Base-by-base conservation (phyloP, 306 rosid species). In the Ormosia emarginata region DNA sequence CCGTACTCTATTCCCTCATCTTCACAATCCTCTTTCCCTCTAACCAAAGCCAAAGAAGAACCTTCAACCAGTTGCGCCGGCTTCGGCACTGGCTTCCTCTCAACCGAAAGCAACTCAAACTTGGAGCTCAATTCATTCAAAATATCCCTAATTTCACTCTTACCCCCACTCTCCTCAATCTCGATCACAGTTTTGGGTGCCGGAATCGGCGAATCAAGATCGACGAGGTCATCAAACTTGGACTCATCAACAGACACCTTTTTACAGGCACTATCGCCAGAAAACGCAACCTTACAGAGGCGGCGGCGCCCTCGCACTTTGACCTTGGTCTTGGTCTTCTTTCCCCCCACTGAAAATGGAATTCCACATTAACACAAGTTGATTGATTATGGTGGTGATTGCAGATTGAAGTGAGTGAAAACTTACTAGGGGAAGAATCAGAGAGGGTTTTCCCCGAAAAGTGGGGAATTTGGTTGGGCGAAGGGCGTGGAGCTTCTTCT, bases 281-380 rank as follows among this genome's bases (percentile, higher is more conserved):
- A 50, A 17, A 85, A 39, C 11, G 89, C 87, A 66, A 87, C 82
- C 81, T 93, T 95, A 84, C 97, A 95, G 8, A 95, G 91, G 44
- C 98, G 98, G 43, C 98, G 95, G 2, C 92, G 86, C 30, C 98
- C 98, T 74, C 79, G 82, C 61, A 92, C 83, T 77, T 87, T 90
- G 78, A 92, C 90, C 91, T 90, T 95, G 4, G 39, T 67, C 50
- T 82, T 95, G 4, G 43, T 67, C 40, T 82, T 85, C 83, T 84
- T 83, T 41, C 71, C 87, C 58, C 82, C 87, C 57, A 56, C 93
- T 90, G 70, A 63, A 66, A 81, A 24, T 13, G 17, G 14, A 81
- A 81, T 32, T 59, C 30, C 14, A 37, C 30, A 15, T 30, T 4
- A 12, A 24, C 24, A 24, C 24, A 24, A 1, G 1, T 24, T 24